A percentile compares a stretch with the other conserved stretches of the same genome.
These are phyloP conservation scores for Coemansia sp. DNA, from an alignment of 192 early-diverging fungal genomes.

Conservation along the genomic window DNA sequence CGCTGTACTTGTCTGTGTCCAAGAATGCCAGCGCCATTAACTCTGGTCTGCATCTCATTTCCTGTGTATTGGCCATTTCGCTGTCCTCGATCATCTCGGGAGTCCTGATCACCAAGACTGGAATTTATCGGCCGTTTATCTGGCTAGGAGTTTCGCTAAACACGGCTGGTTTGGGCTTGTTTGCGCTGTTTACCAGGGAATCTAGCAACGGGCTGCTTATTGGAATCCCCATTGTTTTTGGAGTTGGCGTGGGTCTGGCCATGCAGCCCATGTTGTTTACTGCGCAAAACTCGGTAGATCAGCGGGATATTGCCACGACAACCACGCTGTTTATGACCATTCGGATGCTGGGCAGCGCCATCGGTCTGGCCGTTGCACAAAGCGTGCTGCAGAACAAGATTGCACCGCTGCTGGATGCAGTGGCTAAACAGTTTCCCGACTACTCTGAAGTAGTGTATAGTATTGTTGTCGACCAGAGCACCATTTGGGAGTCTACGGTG, in stretches of 20 bases:
- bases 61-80: constrained; percentile 39
- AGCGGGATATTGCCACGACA: constrained; percentile 31
- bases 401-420: constrained; percentile 6
- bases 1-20: constrained; percentile 67
- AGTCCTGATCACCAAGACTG: constrained; percentile 29
- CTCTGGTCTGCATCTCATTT: constrained; percentile 42
- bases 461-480: constrained; percentile 30
- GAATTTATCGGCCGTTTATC: constrained; percentile 27
- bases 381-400: constrained; percentile 40
- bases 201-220: constrained; percentile 30
- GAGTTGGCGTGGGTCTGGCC: constrained; percentile 44
- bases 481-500: constrained; percentile 21
- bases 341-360: constrained; percentile 40
- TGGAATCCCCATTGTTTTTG: constrained; percentile 46
- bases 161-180: constrained; percentile 28
- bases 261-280: constrained; percentile 46
- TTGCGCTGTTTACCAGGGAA: constrained; percentile 27
- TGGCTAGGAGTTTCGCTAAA: constrained; percentile 27
- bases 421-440: constrained; percentile 43
- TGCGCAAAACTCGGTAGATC: constrained; percentile 34
- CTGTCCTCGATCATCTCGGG: constrained; percentile 31
- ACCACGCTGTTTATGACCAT: constrained; percentile 45
- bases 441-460: constrained; percentile 35
- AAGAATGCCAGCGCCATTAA: constrained; percentile 43
- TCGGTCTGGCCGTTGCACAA: constrained; percentile 37